Evolutionary conservation across 2,329 filamentous ascomycete species (phyloP), one percentile per base, ranked within the genome.

Genomic region (Alternaria tenuissima): DNA sequence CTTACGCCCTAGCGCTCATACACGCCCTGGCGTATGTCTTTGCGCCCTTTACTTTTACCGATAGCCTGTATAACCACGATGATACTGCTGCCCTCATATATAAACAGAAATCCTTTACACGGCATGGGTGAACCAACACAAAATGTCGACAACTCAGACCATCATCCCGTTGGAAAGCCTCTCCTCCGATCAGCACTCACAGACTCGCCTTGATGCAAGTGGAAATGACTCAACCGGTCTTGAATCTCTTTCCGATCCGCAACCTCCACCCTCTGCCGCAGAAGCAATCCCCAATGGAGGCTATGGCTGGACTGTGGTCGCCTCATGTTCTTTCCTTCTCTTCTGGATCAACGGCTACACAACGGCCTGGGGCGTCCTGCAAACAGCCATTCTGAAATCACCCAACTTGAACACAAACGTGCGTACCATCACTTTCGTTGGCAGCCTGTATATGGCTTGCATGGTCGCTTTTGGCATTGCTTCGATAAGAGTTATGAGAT

Each of bases 281-380:
- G 36, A 44, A 14, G 68, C 65, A n/a, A 66, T 74, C 1, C 85
- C 85, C 0, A 84, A 87, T 49, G 85, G 85, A 20, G 85, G 84
- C 26, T 86, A 86, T 66, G 85, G 84, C 59, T 87, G 85, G 85
- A 78, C 82, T 7, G 78, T 88, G 4, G 83, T 88, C 22, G 75
- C 74, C 4, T 81, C 78, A 36, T 86, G 84, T 63, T 80, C 83
- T 3, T 68, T 84, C 2, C 65, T 87, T 20, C 80, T 83, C 2
- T 89, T 85, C 79, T 76, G 71, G 70, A 68, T 84, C 42, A 81
- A 85, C 44, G 87, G 86, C 43, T 84, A 81, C 0, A 81, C 80
- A 7, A 87, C 87, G 5, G 82, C 81, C 61, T 89, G 87, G 86
- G 88, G 87, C 18, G 81, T 89, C 2, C 78, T 89, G 41, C 87